These are phyloP conservation scores for Cenchrus purpureus DNA, from an alignment of 176 grass and related monocot species.

Conservation along the genomic window DNA sequence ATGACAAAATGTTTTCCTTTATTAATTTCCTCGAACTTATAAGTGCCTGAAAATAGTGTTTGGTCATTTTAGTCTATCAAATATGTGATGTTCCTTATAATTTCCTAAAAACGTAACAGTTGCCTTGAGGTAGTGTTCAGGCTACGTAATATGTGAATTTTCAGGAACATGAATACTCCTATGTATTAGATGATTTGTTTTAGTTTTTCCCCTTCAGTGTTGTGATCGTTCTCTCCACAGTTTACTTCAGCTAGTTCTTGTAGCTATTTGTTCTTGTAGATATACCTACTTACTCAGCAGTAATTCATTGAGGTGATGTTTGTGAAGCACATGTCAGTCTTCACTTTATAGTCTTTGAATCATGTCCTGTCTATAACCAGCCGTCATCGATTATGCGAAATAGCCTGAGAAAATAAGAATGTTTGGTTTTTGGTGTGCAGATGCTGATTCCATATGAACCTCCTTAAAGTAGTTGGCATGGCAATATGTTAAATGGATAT, in stretches of 20 bases:
- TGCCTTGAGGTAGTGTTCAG: constrained; percentile 8
- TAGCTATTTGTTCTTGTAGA: background rate
- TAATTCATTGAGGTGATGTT: background rate
- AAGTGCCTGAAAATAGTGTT: background rate
- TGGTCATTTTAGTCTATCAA: background rate
- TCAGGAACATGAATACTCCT: background rate
- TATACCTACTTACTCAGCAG: no score
- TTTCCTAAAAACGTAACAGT: background rate
- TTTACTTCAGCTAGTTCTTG: constrained; percentile 17
- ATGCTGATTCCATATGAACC: background rate
- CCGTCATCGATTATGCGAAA: constrained; percentile 14
- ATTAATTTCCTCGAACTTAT: background rate
- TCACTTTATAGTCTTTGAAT: background rate
- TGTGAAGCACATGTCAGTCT: background rate
- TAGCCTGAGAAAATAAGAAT: background rate
- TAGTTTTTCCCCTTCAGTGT: background rate
- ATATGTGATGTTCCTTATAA: constrained; percentile 9
- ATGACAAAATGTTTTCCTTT: background rate
- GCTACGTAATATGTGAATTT: background rate
- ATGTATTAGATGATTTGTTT: background rate
- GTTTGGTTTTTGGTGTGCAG: background rate
- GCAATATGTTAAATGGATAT: constrained; percentile 15
- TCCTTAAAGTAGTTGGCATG: background rate
- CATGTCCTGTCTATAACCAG: background rate
- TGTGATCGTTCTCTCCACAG: background rate